These are phyloP conservation scores for Halenospora varia DNA, from an alignment of 495 filamentous ascomycete genomes.

Conservation along the genomic window DNA sequence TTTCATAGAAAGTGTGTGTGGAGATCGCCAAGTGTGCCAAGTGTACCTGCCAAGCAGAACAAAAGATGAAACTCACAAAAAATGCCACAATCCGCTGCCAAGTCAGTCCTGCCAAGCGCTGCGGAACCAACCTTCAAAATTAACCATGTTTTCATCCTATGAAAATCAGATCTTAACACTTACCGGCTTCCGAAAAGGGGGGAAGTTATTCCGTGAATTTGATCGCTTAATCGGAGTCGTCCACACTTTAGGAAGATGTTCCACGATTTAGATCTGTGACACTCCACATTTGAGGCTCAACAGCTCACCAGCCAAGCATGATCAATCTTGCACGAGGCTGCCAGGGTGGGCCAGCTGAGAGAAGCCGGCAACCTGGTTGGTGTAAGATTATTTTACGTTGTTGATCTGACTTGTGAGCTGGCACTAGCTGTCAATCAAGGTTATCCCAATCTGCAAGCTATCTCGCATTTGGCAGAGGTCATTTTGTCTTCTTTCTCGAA, in stretches of 20 bases:
- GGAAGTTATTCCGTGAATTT: background rate
- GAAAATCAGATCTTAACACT: background rate
- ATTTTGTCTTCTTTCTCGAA: background rate
- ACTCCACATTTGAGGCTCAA: background rate
- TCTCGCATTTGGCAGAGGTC: background rate
- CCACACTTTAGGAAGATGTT: too few relatives aligned
- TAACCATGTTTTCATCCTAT: background rate
- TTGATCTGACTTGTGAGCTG: too few relatives aligned
- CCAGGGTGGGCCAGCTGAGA: too few relatives aligned
- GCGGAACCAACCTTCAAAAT: background rate
- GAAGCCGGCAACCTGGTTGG: too few relatives aligned
- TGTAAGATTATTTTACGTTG: too few relatives aligned
- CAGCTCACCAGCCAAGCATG: background rate
- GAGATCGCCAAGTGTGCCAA: slow-evolving; percentile 1
- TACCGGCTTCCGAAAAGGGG: background rate
- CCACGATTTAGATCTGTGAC: too few relatives aligned
- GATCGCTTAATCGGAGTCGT: too few relatives aligned
- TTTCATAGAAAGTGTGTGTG: background rate
- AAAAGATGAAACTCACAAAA: background rate
- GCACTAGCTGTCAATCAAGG: background rate
- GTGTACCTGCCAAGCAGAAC: background rate
- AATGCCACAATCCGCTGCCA: background rate
- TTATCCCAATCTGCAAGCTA: background rate
- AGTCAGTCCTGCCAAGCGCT: background rate
- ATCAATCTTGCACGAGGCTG: background rate